Percentiles rank a stretch among this genome's conserved stretches.
Evolutionary conservation across 257 asterid genomes (phyloP).

Genomic region (Jaltomata sinuosa): DNA sequence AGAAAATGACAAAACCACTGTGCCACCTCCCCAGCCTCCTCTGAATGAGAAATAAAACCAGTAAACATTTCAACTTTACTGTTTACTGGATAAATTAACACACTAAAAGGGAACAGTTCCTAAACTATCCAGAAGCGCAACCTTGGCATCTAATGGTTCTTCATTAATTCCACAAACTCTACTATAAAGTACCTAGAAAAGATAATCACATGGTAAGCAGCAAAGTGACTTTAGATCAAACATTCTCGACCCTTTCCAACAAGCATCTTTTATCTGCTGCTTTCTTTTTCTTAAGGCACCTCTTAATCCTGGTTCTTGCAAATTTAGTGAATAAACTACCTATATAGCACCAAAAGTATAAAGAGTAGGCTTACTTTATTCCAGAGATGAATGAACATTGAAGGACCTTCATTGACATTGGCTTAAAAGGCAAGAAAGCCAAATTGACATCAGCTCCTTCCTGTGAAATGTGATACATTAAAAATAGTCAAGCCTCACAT

Average conservation of each 20-base stretch:
- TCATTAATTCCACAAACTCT: not conserved
- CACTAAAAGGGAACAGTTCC: not conserved
- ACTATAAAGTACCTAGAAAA: not conserved
- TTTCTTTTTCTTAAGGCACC: not conserved
- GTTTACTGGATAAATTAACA: not conserved
- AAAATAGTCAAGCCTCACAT: not conserved
- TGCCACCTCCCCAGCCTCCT: not conserved
- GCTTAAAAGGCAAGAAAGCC: constrained; percentile 66
- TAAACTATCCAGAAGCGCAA: not conserved
- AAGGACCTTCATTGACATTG: constrained; percentile 70
- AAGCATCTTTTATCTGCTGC: not conserved
- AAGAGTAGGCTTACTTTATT: constrained; percentile 36
- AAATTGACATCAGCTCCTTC: constrained; percentile 52
- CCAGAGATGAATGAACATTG: constrained; percentile 83
- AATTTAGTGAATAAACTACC: not conserved
- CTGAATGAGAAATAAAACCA: not conserved
- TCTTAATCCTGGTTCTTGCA: not conserved
- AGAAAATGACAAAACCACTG: not conserved
- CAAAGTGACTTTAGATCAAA: not conserved
- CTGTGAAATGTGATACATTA: constrained; percentile 21
- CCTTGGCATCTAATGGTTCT: not conserved
- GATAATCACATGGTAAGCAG: not conserved
- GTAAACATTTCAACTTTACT: not conserved
- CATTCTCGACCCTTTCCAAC: not conserved
- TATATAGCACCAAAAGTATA: not conserved